Base-by-base conservation (phyloP, 768 basidiomycete species). In the Tylopilus subfusipes region DNA sequence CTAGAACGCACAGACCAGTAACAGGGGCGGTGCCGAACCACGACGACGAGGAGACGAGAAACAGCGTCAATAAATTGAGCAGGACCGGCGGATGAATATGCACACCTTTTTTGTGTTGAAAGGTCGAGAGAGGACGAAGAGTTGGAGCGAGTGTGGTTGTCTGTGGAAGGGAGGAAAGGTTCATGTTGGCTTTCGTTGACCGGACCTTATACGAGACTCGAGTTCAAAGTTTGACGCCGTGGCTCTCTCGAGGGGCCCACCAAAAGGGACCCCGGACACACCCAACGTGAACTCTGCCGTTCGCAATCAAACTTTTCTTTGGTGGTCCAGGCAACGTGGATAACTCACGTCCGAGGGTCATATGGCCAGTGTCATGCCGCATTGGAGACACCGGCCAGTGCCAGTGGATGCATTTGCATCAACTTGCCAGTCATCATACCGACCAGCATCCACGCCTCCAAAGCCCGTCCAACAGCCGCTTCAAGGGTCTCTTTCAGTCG, bases 181-280 rank as follows among this genome's bases (percentile, higher is more conserved):
- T 65, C 75, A 78, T 79, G 74, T 75, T 77, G 69, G 72, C 72
- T 75, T 68, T 73, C 71, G 70, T 74, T 74, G 72, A 59, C 72
- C 81, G 79, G 80, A 76, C 78, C 81, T 83, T 82, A 82, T 82
- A 82, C 74, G 67, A 75, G n/a, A 39, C 45, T 39, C 19, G 38
- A 31, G 52, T 42, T 53, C 52, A 53, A 48, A 55, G 60, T 65
- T 62, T 61, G 65, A 61, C 61, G 48, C 38, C 34, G 34, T 36
- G 46, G 30, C 54, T 40, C 56, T 59, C 42, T 58, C 54, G 52
- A 63, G 63, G 49, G 59, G 59, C 66, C 59, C 50, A 46, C 56
- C 50, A 7, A 30, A 27, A 12, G 29, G 54, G 68, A 72, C 69
- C 69, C 70, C 70, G 25, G 60, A 63, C 65, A 67, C 66, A 47